Evolutionary conservation across 192 early-diverging fungal genomes (phyloP).

Genomic region (Geranomyces michiganensis): DNA sequence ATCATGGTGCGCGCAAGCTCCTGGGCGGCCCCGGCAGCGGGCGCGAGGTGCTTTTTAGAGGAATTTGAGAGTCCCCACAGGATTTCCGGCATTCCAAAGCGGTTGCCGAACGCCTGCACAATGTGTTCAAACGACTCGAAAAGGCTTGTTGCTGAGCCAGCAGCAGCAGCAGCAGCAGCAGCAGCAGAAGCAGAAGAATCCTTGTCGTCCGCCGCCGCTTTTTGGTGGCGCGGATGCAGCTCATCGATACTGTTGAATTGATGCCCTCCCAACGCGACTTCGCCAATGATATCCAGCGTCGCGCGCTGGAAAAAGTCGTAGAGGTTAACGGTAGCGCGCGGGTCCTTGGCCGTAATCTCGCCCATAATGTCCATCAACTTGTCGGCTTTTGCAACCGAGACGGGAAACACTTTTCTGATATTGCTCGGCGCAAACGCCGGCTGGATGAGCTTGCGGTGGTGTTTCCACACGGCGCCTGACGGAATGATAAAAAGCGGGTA

Average conservation of each 20-base stretch:
- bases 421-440: constrained; percentile 56
- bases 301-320: constrained; percentile 6
- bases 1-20: neutral
- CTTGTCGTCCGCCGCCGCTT: neutral
- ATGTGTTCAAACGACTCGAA: constrained; percentile 16
- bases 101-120: neutral
- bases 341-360: neutral
- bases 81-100: neutral
- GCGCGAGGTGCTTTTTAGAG: neutral
- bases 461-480: constrained; percentile 46
- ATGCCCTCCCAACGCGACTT: constrained; percentile 15
- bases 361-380: neutral
- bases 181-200: too few species aligned
- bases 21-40: neutral
- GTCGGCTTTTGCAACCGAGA: constrained; percentile 3
- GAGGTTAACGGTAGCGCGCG: neutral
- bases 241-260: constrained; percentile 1
- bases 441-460: constrained; percentile 54
- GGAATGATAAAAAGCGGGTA: constrained; percentile 45
- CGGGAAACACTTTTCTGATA: constrained; percentile 25
- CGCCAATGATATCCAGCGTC: constrained; percentile 20
- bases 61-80: constrained; percentile 8
- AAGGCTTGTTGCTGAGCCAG: neutral
- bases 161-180: too few species aligned
- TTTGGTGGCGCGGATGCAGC: constrained; percentile 1